Conservation (phyloP, 108 stramenopile species). For the Schizochytrium sp. region DNA sequence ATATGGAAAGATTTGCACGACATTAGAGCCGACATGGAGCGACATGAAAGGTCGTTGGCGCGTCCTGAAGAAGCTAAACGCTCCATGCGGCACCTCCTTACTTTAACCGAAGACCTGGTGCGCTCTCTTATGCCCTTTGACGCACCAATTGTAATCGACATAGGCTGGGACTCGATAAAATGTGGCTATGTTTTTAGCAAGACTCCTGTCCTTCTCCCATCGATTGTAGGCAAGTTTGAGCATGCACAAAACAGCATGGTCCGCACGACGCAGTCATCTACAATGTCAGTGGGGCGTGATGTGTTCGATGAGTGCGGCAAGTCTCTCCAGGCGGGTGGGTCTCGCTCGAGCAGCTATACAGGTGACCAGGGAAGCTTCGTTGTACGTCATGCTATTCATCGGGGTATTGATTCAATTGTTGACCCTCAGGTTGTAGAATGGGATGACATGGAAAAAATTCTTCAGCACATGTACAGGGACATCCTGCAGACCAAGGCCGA, state of each 20-base stretch:
- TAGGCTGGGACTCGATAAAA: constrained; percentile 45
- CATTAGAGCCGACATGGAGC: background rate
- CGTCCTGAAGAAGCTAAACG: background rate
- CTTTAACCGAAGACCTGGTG: constrained; percentile 19
- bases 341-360: no score
- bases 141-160: constrained; percentile 23
- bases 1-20: constrained; percentile 21
- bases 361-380: constrained; percentile 10
- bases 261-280: background rate
- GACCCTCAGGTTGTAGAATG: constrained; percentile 32
- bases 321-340: background rate
- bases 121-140: constrained; percentile 48
- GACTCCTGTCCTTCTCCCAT: constrained; percentile 1
- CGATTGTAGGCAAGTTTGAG: constrained; percentile 39
- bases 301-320: constrained; percentile 41
- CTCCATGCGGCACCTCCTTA: background rate
- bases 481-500: background rate
- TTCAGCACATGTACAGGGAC: constrained; percentile 52
- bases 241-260: background rate
- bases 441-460: constrained; percentile 46
- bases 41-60: background rate
- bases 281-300: background rate
- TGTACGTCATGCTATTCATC: background rate
- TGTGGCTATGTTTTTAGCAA: constrained; percentile 54
- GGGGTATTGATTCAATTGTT: constrained; percentile 33